Conservation (phyloP, 805 yeast genomes). For the Metschnikowia lachancei region DNA sequence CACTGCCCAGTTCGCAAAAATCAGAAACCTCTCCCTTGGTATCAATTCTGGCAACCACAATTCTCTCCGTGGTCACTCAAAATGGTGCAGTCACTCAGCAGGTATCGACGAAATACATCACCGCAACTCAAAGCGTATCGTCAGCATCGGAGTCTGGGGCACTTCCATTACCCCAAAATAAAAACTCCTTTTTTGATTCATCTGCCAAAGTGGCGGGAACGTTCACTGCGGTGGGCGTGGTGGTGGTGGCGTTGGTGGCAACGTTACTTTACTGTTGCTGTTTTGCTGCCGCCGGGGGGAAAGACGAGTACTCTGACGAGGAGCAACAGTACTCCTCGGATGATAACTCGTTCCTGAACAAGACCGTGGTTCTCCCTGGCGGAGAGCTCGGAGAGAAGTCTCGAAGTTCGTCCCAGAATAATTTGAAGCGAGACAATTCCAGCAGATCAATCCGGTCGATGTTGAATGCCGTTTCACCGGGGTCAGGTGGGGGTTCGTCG, state of each 20-base stretch:
- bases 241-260: constrained; percentile 44
- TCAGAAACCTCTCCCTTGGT: not conserved
- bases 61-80: constrained; percentile 34
- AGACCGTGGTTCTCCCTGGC: constrained; percentile 17
- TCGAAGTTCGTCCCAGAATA: constrained; percentile 13
- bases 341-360: constrained; percentile 25
- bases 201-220: constrained; percentile 85
- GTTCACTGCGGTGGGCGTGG: constrained; percentile 74
- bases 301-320: constrained; percentile 36
- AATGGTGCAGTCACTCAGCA: constrained; percentile 29
- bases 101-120: constrained; percentile 24
- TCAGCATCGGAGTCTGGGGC: constrained; percentile 12
- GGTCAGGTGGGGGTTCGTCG: constrained; percentile 15
- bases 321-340: constrained; percentile 39
- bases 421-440: constrained; percentile 34
- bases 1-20: too few species aligned
- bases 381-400: constrained; percentile 11
- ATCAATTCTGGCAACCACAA: constrained; percentile 25
- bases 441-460: constrained; percentile 34
- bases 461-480: constrained; percentile 17
- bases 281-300: constrained; percentile 16
- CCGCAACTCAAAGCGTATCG: constrained; percentile 16
- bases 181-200: constrained; percentile 55
- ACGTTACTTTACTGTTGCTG: constrained; percentile 45
- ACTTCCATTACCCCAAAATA: constrained; percentile 1